Conservation (phyloP, 768 basidiomycete genomes). For the Pleurotus cornucopiae region DNA sequence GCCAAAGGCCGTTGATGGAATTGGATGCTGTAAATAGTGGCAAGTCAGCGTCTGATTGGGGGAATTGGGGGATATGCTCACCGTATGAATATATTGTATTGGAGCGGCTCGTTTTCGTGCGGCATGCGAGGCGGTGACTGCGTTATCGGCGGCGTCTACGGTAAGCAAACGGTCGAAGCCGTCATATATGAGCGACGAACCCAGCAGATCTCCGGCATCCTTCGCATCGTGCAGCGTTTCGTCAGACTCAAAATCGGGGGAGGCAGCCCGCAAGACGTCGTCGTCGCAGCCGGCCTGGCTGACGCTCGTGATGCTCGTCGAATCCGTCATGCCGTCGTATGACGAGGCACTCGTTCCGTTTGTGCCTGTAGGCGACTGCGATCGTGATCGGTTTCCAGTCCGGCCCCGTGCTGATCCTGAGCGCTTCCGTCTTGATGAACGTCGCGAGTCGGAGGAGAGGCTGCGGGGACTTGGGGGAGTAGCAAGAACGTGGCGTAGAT, state of each 20-base stretch:
- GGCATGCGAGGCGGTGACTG: slow-evolving; percentile 2
- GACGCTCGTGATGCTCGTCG: background rate
- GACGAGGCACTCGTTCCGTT: slow-evolving; percentile 8
- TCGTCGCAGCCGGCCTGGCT: slow-evolving; percentile 6
- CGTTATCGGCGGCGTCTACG: slow-evolving; percentile 1
- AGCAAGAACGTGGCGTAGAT: slow-evolving; percentile 49
- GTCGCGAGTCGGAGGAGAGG: slow-evolving; percentile 56
- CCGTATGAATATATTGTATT: slow-evolving; percentile 11
- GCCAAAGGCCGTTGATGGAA: no score
- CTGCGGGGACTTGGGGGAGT: slow-evolving; percentile 77
- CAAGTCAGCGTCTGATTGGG: no score
- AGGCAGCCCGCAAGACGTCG: background rate
- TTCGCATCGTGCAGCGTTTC: background rate
- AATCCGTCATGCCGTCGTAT: slow-evolving; percentile 7
- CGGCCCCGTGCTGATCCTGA: slow-evolving; percentile 24
- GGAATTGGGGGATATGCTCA: background rate
- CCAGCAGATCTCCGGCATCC: background rate
- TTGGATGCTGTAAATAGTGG: no score
- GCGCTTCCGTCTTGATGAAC: slow-evolving; percentile 31
- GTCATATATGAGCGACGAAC: background rate
- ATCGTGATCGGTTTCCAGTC: slow-evolving; percentile 21
- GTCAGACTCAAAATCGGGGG: background rate
- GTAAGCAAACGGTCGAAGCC: slow-evolving; percentile 2
- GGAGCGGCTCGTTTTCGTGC: background rate
- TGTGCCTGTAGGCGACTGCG: slow-evolving; percentile 17